These are phyloP conservation scores for Fusarium sulawesiense DNA, from an alignment of 2,329 filamentous ascomycete species.

Conservation along the genomic window DNA sequence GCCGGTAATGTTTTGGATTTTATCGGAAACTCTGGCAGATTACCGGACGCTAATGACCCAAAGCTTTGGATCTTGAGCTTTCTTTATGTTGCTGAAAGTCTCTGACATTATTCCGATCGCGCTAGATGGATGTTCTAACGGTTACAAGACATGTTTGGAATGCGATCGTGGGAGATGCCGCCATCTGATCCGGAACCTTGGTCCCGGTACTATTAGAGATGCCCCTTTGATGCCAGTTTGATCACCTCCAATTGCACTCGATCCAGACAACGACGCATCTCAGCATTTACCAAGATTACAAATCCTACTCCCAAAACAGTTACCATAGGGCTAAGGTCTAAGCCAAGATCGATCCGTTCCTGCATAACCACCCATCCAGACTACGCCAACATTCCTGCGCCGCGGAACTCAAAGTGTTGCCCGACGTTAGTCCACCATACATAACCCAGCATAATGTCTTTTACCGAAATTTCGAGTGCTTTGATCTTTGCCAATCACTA, in stretches of 20 bases:
- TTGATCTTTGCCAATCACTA: too few relatives aligned
- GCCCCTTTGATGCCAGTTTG: neutral
- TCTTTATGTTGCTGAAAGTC: fast-evolving
- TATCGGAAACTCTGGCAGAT: too few relatives aligned
- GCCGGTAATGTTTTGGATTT: neutral
- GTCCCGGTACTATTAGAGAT: neutral
- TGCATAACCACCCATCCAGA: neutral
- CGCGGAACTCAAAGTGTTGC: neutral
- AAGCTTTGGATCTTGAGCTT: neutral
- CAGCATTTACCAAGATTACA: neutral
- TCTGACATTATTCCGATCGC: too few relatives aligned
- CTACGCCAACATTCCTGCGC: neutral
- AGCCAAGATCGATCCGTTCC: neutral
- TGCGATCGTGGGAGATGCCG: neutral
- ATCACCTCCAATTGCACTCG: neutral
- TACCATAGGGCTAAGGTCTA: neutral
- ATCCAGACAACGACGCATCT: neutral
- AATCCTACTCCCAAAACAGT: neutral
- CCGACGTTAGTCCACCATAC: neutral
- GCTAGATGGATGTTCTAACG: neutral
- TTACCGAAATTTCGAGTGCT: too few relatives aligned
- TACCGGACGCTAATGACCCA: neutral
- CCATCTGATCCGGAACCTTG: neutral
- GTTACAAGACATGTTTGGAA: neutral
- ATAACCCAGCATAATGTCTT: neutral